Evolutionary conservation across 129 eudicot genomes (phyloP).

Genomic region (Logfia minima): DNA sequence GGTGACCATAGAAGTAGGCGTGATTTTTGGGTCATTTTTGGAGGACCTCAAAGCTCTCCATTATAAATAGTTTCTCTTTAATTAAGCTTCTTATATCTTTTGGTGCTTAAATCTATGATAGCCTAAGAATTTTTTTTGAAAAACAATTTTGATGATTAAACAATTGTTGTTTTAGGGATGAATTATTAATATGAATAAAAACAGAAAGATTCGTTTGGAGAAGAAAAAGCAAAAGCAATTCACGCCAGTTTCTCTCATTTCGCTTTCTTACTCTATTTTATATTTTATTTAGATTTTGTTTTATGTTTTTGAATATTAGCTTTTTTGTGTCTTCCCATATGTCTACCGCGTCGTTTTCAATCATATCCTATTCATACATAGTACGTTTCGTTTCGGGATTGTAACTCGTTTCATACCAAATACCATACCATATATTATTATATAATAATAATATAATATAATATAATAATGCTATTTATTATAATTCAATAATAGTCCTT

Average conservation of each 20-base stretch:
- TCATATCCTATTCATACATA: neutral
- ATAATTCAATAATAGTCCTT: too few species aligned
- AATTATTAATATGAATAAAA: slow-evolving; percentile 13
- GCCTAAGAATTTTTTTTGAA: too few species aligned
- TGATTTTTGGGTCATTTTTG: slow-evolving; percentile 9
- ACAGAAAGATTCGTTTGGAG: slow-evolving; percentile 52
- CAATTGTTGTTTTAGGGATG: neutral
- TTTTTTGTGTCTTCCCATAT: slow-evolving; percentile 26
- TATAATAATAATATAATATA: too few species aligned
- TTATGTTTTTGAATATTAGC: slow-evolving; percentile 4
- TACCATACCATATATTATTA: too few species aligned
- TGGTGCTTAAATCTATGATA: too few species aligned
- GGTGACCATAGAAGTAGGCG: neutral
- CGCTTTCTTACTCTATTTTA: slow-evolving; percentile 45
- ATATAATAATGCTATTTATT: too few species aligned
- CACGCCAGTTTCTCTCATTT: slow-evolving; percentile 52
- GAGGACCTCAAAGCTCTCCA: neutral
- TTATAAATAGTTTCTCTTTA: too few species aligned
- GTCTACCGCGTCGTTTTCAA: slow-evolving; percentile 31
- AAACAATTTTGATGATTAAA: too few species aligned
- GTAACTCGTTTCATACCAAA: too few species aligned
- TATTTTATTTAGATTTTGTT: slow-evolving; percentile 3
- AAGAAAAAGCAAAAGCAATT: slow-evolving; percentile 49
- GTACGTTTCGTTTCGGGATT: too few species aligned
- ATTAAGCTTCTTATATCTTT: too few species aligned